Evolutionary conservation across 257 asterid genomes (phyloP), one percentile per base, ranked within the genome.

Genomic region (Osmanthus fragrans): DNA sequence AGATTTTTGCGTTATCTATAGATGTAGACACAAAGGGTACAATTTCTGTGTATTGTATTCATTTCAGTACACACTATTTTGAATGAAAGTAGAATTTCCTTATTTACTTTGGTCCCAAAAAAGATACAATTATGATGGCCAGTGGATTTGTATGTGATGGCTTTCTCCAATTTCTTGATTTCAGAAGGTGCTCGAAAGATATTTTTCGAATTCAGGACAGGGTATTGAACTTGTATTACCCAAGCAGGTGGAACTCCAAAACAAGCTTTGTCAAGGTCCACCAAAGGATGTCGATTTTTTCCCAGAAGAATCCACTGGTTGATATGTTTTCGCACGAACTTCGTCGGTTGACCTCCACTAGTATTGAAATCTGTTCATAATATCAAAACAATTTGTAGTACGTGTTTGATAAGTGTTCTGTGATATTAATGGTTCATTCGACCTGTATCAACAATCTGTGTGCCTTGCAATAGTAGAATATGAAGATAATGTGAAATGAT

Each of bases 131-230:
- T 30, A 19, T 18, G 18, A n/a, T 33, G 3, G 58, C 32, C 1
- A 1, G n/a, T 4, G 32, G 42, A 39, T n/a, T 66, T 34, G 34
- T 21, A 32, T 27, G 2, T 21, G 40, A 73, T 60, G 75, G 30
- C 18, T 23, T 34, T 77, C 15, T 30, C 74, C 45, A 3, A 21
- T 32, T 33, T 2, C 77, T 60, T 49, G 51, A 66, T 77, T 75
- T 73, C 89, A 92, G 96, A 89, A 89, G 80, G 89, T 95, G 88
- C 98, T 95, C 25, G 98, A 95, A 77, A 84, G 96, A 72, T 95
- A 91, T 73, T 95, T 89, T 69, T 77, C 91, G 9, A 33, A 39
- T n/a, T 73, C 83, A 12, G 99, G 98, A 34, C 54, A 76, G 60
- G 97, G 89, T 70, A 84, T 86, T 13, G 96, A 91, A 79, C 94